These are phyloP conservation scores for Paramecium pentaurelia DNA, from an alignment of 73 alveolate genomes.

Conservation along the genomic window DNA sequence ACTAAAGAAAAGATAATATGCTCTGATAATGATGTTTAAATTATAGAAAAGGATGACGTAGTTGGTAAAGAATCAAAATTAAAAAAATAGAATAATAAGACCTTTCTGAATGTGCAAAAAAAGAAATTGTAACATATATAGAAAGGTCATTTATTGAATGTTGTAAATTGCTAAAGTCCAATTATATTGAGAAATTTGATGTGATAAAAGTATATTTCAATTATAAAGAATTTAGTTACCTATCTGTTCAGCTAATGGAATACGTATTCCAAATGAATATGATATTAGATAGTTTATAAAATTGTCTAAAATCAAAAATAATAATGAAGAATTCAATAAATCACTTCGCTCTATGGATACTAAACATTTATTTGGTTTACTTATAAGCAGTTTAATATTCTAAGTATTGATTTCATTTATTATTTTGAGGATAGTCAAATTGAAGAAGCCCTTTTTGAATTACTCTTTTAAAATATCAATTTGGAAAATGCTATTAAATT, in stretches of 20 bases:
- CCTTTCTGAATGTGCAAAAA: not conserved
- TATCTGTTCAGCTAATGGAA: constrained; percentile 6
- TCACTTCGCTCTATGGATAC: not conserved
- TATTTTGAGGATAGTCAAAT: not conserved
- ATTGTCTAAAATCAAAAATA: not conserved
- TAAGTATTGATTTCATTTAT: not conserved
- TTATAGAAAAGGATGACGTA: not conserved
- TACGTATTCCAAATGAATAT: not conserved
- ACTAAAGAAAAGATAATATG: not conserved
- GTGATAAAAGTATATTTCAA: not conserved
- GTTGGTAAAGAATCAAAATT: not conserved
- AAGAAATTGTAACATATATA: not conserved
- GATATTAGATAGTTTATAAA: not conserved
- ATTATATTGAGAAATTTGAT: constrained; percentile 15
- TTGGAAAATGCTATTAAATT: not conserved
- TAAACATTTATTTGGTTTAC: constrained; percentile 1
- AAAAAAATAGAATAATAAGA: not conserved
- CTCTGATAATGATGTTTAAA: not conserved
- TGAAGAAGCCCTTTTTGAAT: not conserved
- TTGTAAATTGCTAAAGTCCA: not conserved
- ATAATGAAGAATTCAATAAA: not conserved
- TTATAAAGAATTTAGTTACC: not conserved
- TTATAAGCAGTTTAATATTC: not conserved
- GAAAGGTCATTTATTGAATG: not conserved
- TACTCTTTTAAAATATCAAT: not conserved